Evolutionary conservation across 2,329 filamentous ascomycete species (phyloP).

Genomic region (Pyrenophora teres): DNA sequence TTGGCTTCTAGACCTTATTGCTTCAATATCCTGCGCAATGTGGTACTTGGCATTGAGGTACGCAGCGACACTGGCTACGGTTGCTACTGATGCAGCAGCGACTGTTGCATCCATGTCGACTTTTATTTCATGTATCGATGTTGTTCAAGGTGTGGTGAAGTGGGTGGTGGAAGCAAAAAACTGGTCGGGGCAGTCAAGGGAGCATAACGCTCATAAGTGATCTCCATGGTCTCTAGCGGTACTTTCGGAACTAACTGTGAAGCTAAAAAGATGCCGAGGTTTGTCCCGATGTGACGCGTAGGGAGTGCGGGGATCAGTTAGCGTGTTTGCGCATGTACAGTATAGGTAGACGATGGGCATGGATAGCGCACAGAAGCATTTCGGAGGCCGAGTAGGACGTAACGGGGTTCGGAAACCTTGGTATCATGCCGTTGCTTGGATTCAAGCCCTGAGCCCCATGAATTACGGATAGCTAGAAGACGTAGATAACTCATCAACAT

Average conservation of each 20-base stretch:
- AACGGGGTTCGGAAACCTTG: no score
- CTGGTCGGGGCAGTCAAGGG: background rate
- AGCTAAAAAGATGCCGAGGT: conserved; percentile 27
- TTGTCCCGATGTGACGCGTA: conserved; percentile 13
- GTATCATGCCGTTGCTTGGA: background rate
- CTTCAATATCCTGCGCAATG: conserved; percentile 62
- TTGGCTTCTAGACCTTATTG: conserved; percentile 52
- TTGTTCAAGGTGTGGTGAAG: background rate
- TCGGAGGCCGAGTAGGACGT: no score
- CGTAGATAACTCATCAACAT: no score
- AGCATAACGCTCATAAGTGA: background rate
- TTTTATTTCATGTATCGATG: background rate
- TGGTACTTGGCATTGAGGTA: conserved; percentile 73
- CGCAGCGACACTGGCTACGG: conserved; percentile 50
- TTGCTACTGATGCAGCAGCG: conserved; percentile 36
- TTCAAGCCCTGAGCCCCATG: background rate
- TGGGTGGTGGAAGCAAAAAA: background rate
- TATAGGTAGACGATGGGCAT: background rate
- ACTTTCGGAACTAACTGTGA: background rate
- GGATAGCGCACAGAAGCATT: background rate
- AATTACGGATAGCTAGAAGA: no score
- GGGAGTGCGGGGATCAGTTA: conserved; percentile 20
- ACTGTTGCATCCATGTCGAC: conserved; percentile 25
- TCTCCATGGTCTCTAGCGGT: background rate
- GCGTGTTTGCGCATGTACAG: background rate